These are phyloP conservation scores for Dothidotthia symphoricarpi DNA, from an alignment of 2,329 filamentous ascomycete genomes.

Conservation along the genomic window DNA sequence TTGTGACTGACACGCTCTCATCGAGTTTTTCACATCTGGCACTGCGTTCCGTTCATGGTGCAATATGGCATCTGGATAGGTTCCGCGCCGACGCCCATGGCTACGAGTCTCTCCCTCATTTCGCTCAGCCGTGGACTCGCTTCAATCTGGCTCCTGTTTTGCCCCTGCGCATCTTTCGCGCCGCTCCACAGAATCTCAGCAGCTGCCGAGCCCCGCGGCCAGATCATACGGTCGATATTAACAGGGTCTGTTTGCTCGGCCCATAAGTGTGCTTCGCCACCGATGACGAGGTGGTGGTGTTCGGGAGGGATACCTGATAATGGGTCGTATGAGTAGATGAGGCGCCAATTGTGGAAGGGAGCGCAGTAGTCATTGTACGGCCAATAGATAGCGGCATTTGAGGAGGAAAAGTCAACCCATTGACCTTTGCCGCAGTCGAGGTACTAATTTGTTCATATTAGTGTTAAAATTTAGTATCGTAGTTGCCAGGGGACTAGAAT, in stretches of 20 bases:
- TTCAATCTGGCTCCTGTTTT: conserved; percentile 69
- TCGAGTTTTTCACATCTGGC: conserved; percentile 8
- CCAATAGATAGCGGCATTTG: conserved; percentile 54
- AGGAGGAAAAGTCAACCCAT: conserved; percentile 69
- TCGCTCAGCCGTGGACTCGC: conserved; percentile 69
- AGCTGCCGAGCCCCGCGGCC: conserved; percentile 72
- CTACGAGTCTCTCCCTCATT: conserved; percentile 73
- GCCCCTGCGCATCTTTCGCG: conserved; percentile 60
- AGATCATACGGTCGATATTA: conserved; percentile 74
- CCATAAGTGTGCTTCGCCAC: conserved; percentile 82
- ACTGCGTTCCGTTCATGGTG: conserved; percentile 56
- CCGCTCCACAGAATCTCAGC: conserved; percentile 82
- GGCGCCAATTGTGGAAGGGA: conserved; percentile 76
- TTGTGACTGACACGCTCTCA: no score
- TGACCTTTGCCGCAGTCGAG: conserved; percentile 80
- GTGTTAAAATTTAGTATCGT: no score
- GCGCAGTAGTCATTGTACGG: conserved; percentile 80
- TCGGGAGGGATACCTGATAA: conserved; percentile 62
- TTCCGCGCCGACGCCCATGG: conserved; percentile 62
- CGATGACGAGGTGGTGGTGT: conserved; percentile 67
- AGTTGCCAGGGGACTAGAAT: conserved; percentile 13
- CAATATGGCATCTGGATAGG: conserved; percentile 74
- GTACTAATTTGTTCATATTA: conserved; percentile 52
- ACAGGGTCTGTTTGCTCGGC: conserved; percentile 71
- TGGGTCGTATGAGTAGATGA: conserved; percentile 79